Percentiles rank a stretch among this genome's conserved stretches.
Conservation (phyloP, 179 eudicot genomes). For the Drosera spatulata region DNA sequence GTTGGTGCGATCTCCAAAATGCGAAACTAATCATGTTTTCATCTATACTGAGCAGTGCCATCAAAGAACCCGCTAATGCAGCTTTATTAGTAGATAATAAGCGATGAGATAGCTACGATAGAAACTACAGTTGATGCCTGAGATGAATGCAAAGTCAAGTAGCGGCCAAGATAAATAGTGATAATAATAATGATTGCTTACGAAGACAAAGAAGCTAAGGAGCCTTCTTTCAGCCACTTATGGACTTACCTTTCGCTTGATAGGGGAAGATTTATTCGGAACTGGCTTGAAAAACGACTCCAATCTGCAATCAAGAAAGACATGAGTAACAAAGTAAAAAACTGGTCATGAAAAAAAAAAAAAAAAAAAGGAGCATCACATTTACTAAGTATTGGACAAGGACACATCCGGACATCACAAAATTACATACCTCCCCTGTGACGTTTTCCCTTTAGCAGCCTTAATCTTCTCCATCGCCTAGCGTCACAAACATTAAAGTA, state of each 20-base stretch:
- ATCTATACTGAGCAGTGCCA: no score
- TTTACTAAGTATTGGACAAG: constrained; percentile 1
- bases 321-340: background rate
- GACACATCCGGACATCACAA: constrained; percentile 1
- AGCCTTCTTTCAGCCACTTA: background rate
- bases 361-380: constrained; percentile 2
- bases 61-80: no score
- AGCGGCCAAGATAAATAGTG: no score
- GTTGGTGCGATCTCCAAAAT: no score
- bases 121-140: no score
- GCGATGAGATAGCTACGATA: no score
- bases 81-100: no score
- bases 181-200: no score
- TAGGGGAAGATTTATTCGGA: constrained; percentile 41
- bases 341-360: background rate
- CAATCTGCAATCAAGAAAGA: constrained; percentile 33
- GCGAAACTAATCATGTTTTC: no score
- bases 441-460: constrained; percentile 76
- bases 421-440: constrained; percentile 70
- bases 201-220: no score
- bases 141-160: no score
- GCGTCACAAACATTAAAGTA: constrained; percentile 3
- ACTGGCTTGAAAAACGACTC: constrained; percentile 91
- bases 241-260: constrained; percentile 60
- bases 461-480: constrained; percentile 96